Evolutionary conservation across 2,329 filamentous ascomycete species (phyloP).

Genomic region (Fusarium napiforme): DNA sequence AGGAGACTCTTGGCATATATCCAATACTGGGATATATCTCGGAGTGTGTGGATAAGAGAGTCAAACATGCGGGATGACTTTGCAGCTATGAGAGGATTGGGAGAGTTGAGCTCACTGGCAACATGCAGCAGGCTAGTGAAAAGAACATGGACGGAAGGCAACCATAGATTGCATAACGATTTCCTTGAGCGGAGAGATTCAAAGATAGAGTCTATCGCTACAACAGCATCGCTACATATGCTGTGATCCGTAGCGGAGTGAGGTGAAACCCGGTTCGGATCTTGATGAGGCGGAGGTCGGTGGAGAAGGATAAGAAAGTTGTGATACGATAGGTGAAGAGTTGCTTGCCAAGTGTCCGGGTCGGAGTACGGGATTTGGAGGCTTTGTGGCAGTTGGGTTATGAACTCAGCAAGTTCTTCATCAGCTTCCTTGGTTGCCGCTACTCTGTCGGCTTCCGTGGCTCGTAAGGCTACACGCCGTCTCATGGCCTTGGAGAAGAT

Average conservation of each 20-base stretch:
- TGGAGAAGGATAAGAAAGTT: slow-evolving; percentile 51
- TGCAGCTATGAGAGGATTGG: slow-evolving; percentile 47
- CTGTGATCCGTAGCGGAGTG: slow-evolving; percentile 41
- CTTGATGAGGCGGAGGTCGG: slow-evolving; percentile 42
- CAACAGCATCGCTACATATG: slow-evolving; percentile 47
- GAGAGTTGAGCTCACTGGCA: slow-evolving; percentile 42
- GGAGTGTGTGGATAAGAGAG: slow-evolving; percentile 45
- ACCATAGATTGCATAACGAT: slow-evolving; percentile 43
- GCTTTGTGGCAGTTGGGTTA: slow-evolving; percentile 43
- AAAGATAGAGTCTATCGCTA: slow-evolving; percentile 45
- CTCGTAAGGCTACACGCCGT: slow-evolving; percentile 39
- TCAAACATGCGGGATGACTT: slow-evolving; percentile 46
- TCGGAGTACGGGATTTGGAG: slow-evolving; percentile 40
- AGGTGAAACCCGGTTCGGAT: slow-evolving; percentile 10
- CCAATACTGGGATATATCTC: slow-evolving; percentile 46
- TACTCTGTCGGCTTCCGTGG: slow-evolving; percentile 40
- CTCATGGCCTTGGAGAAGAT: slow-evolving; percentile 57
- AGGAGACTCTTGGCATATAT: slow-evolving; percentile 48
- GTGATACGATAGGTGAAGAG: slow-evolving; percentile 50
- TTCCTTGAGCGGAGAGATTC: slow-evolving; percentile 44
- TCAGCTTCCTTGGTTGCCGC: slow-evolving; percentile 47
- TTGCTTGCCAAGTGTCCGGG: slow-evolving; percentile 46
- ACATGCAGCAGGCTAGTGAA: slow-evolving; percentile 49
- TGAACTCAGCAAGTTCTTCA: slow-evolving; percentile 46
- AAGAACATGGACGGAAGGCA: slow-evolving; percentile 42